Evolutionary conservation across 192 early-diverging fungal species (phyloP), one percentile per base, ranked within the genome.

Genomic region (Diversispora epigaea): DNA sequence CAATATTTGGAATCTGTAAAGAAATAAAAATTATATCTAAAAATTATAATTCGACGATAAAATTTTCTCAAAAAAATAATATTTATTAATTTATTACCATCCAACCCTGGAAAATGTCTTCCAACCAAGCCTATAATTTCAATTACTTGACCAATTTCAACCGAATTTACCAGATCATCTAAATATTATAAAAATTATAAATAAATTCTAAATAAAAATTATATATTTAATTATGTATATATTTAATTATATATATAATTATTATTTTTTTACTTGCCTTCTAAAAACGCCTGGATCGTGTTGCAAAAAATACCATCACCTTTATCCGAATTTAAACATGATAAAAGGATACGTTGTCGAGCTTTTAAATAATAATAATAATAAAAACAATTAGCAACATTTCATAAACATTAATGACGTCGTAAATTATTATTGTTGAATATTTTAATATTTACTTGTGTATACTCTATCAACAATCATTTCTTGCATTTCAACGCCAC

Each of bases 401-500:
- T 17, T 39, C 9, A 46, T 11, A 39, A 40, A 43, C 17, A 46
- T 17, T 50, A 73, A 9, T 25, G 1, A 17, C 55, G 21, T 10
- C n/a, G 1, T n/a, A 22, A 17, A 49, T 22, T 10, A 17, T 9
- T 55, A 15, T 0, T 3, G 4, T 40, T 17, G 55, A 14, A 44
- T 15, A 55, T 32, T n/a, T n/a, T n/a, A 41, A 15, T 4, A 56
- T 64, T 60, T 77, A 76, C 78, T 78, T 15, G 69, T 76, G 39
- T 77, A 80, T 2, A 80, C 74, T 65, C 81, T 47, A 21, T 82
- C 81, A 19, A 74, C 43, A 14, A 80, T 65, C 10, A 77, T 76
- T 68, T 82, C 81, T 8, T 77, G 43, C 81, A 82, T 82, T 5
- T 73, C 56, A 49, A 56, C 15, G 15, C 49, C 63, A 32, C 78